Evolutionary conservation across 2,329 filamentous ascomycete species (phyloP).

Genomic region (Leptographium procerum): DNA sequence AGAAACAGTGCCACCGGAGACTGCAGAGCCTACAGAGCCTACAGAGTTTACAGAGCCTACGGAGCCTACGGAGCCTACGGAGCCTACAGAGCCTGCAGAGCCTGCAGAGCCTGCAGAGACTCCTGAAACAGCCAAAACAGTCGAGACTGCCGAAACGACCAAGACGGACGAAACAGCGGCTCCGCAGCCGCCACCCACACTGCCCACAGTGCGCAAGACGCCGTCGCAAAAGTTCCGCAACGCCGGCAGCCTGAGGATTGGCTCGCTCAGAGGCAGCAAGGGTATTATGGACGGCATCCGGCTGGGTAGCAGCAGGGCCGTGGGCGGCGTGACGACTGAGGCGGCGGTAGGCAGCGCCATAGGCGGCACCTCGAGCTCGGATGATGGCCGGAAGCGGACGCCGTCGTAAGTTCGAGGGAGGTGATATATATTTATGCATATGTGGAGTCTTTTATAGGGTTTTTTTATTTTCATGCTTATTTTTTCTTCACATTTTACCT

Average conservation of each 20-base stretch:
- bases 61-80: not conserved
- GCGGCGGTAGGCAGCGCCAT: not conserved
- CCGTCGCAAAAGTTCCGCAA: conserved; percentile 15
- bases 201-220: not conserved
- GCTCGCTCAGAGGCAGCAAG: conserved; percentile 15
- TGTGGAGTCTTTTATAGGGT: not conserved
- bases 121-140: not conserved
- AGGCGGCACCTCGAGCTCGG: not conserved
- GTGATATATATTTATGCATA: not conserved
- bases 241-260: conserved; percentile 21
- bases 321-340: conserved; percentile 11
- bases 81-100: no score
- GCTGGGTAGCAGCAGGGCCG: conserved; percentile 12
- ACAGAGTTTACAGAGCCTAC: not conserved
- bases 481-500: no score
- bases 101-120: no score
- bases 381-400: not conserved
- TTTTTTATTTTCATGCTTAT: no score
- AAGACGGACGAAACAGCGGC: not conserved
- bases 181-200: not conserved
- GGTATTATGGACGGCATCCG: conserved; percentile 9
- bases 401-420: not conserved
- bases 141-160: not conserved
- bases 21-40: no score
- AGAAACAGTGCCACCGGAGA: not conserved